Percentiles rank a stretch among this genome's conserved stretches.
Evolutionary conservation across 2,329 filamentous ascomycete species (phyloP).

Genomic region (Exophiala aquamarina): DNA sequence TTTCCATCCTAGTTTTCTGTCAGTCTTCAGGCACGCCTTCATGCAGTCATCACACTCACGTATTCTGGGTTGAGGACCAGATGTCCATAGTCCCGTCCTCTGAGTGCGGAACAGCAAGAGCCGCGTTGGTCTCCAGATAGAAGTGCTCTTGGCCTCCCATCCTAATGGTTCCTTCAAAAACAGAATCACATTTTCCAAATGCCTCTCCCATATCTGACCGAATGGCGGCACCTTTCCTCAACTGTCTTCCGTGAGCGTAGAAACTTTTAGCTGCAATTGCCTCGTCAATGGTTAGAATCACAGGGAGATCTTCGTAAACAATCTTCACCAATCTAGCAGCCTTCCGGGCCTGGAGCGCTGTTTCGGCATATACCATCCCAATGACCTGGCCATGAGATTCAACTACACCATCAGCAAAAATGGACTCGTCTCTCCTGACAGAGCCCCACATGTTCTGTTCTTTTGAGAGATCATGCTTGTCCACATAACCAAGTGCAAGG

Average conservation of each 20-base stretch:
- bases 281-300: constrained; percentile 91
- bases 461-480: constrained; percentile 76
- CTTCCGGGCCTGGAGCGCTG: constrained; percentile 73
- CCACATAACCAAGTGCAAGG: constrained; percentile 80
- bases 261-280: constrained; percentile 88
- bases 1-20: constrained; percentile 60
- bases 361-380: constrained; percentile 80
- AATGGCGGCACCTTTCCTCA: constrained; percentile 67
- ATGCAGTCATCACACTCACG: constrained; percentile 35
- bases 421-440: constrained; percentile 77
- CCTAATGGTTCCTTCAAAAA: constrained; percentile 77
- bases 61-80: constrained; percentile 89
- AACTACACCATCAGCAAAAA: constrained; percentile 90
- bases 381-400: constrained; percentile 92
- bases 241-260: constrained; percentile 76
- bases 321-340: constrained; percentile 81
- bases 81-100: constrained; percentile 96
- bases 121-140: constrained; percentile 91
- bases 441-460: constrained; percentile 90
- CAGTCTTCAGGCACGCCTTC: too few species aligned
- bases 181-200: constrained; percentile 75
- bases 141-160: constrained; percentile 99
- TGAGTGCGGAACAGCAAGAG: constrained; percentile 78
- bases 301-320: constrained; percentile 86
- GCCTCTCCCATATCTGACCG: constrained; percentile 63